A percentile compares a stretch with the other conserved stretches of the same genome.
Conservation (phyloP, 2,329 filamentous ascomycete species). For the Diaporthe citrichinensis region DNA sequence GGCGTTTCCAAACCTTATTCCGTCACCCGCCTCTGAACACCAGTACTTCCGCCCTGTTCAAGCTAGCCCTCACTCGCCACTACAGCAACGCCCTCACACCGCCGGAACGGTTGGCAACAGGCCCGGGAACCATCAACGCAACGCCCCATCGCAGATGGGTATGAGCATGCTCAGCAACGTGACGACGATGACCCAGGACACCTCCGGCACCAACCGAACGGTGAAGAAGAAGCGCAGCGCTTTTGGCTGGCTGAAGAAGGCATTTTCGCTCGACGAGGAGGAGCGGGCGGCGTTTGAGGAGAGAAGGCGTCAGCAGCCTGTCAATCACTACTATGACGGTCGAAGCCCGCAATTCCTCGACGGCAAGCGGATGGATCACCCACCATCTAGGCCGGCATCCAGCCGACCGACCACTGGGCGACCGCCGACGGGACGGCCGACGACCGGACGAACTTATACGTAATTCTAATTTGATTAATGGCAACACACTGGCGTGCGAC, state of each 20-base stretch:
- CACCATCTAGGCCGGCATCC: conserved; percentile 10
- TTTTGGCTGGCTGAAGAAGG: conserved; percentile 78
- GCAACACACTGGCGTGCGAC: neutral
- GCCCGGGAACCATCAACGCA: conserved; percentile 58
- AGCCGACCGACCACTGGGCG: conserved; percentile 19
- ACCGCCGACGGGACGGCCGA: conserved; percentile 11
- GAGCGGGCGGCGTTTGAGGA: conserved; percentile 73
- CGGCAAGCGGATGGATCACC: conserved; percentile 61
- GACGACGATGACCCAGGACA: conserved; percentile 61
- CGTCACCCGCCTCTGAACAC: conserved; percentile 66
- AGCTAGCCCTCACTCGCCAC: conserved; percentile 73
- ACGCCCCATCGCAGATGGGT: conserved; percentile 67
- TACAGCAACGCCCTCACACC: conserved; percentile 72
- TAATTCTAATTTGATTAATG: conserved; percentile 26
- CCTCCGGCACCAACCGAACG: conserved; percentile 54
- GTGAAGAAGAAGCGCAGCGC: conserved; percentile 78
- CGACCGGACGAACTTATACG: conserved; percentile 26
- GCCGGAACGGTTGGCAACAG: conserved; percentile 56
- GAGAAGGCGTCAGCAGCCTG: conserved; percentile 60
- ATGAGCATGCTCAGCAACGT: conserved; percentile 72
- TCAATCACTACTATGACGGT: conserved; percentile 64
- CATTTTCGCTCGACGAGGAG: conserved; percentile 75
- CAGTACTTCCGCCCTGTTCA: conserved; percentile 74
- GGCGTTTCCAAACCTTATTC: conserved; percentile 55
- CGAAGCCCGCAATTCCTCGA: conserved; percentile 69